These are phyloP conservation scores for Fusarium sp. DNA, from an alignment of 2,329 filamentous ascomycete genomes.

Conservation along the genomic window DNA sequence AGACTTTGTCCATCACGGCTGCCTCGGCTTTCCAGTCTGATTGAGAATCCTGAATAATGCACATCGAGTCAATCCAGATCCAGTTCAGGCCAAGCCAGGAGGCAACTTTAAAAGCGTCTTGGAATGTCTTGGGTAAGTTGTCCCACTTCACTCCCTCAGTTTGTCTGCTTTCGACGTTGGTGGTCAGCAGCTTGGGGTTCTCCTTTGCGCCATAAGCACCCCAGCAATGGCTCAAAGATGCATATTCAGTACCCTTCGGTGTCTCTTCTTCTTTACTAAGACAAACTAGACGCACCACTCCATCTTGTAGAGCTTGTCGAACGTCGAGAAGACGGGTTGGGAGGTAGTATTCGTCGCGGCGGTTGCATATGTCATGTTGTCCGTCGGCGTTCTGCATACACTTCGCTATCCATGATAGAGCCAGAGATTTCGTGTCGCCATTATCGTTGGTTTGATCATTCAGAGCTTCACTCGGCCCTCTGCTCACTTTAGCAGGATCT, in stretches of 20 bases:
- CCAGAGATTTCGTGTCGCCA: background rate
- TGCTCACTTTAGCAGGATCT: too few relatives aligned
- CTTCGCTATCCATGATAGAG: background rate
- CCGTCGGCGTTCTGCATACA: background rate
- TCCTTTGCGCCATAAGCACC: background rate
- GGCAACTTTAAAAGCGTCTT: background rate
- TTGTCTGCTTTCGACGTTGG: background rate
- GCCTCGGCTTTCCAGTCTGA: background rate
- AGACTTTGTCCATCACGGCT: background rate
- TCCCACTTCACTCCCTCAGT: background rate
- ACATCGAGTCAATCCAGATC: background rate
- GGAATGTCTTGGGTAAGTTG: background rate
- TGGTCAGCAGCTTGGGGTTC: background rate
- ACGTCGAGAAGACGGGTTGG: background rate
- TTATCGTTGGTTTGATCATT: background rate
- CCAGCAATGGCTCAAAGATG: background rate
- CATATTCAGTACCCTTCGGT: background rate
- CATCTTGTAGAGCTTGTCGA: background rate
- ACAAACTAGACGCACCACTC: background rate
- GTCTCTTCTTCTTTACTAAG: accelerated
- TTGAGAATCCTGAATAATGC: background rate
- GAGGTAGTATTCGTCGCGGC: background rate
- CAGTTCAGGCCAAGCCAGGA: background rate
- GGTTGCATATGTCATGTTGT: background rate
- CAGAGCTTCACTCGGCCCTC: too few relatives aligned